Base-by-base conservation (phyloP, 176 grass and related monocot genomes). In the Echinochloa phyllopogon region DNA sequence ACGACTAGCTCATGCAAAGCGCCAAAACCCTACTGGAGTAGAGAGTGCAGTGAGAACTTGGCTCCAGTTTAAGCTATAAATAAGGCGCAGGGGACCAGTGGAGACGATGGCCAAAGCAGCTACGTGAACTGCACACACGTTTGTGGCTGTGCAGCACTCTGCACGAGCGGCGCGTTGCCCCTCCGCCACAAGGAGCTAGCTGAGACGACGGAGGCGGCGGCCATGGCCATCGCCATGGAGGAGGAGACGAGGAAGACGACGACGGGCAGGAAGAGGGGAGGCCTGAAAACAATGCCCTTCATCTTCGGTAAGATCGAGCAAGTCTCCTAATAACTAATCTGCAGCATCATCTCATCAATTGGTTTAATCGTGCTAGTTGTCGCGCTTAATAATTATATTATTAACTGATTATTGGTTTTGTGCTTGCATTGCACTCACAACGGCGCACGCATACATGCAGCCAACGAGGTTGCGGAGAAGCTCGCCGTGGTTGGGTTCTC, bases 391-490 rank as follows among this genome's bases (percentile, higher is more conserved):
- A 74, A 52, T 74, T 16, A 2, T n/a, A n/a, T n/a, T n/a, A n/a
- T n/a, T n/a, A n/a, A n/a, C n/a, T n/a, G n/a, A n/a, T n/a, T n/a
- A 10, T 18, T 7, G 10, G 4, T 8, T 15, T n/a, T 27, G 4
- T 50, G 25, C n/a, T n/a, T n/a, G n/a, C n/a, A n/a, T 14, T 39
- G 45, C 48, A 25, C 20, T 10, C 44, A 29, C 45, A n/a, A n/a
- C n/a, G n/a, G 48, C 17, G 4, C 38, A 10, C 15, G 51, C n/a
- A n/a, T n/a, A 2, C 29, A 33, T 33, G 65, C 82, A 97, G 94
- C 91, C 0, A 97, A 97, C 78, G 94, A 97, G 91, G 80, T 90
- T 44, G 69, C 94, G 21, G 94, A 97, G 87, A 97, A 97, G 89
- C 82, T 97, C 11, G 94, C 94, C 61, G 94, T 97, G 69, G 87